Evolutionary conservation across 129 eudicot genomes (phyloP).

Genomic region (Pittosporum tobira): DNA sequence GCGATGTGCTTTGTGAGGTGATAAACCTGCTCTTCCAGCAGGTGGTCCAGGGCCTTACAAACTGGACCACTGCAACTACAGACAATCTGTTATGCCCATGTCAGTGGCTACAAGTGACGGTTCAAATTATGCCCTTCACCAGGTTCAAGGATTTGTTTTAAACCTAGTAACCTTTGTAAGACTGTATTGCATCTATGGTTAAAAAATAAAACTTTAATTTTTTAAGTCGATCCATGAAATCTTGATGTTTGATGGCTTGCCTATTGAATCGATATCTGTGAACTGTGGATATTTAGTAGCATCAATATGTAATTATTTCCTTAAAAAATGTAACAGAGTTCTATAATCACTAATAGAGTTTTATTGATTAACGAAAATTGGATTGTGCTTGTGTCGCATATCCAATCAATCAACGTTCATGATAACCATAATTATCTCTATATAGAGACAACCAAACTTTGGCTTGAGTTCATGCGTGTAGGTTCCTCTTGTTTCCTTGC

Average conservation of each 20-base stretch:
- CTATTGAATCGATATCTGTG: too few species aligned
- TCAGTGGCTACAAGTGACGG: not conserved
- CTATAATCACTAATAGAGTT: not conserved
- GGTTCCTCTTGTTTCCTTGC: constrained; percentile 17
- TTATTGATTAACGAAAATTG: not conserved
- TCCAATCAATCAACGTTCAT: too few species aligned
- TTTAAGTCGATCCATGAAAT: too few species aligned
- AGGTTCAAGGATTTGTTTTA: too few species aligned
- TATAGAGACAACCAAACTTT: not conserved
- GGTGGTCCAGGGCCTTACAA: constrained; percentile 5
- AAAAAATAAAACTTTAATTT: too few species aligned
- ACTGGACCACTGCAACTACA: constrained; percentile 30
- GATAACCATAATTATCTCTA: not conserved
- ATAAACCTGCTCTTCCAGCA: constrained; percentile 12
- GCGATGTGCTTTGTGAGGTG: constrained; percentile 17
- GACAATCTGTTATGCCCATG: not conserved
- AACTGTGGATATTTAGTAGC: too few species aligned
- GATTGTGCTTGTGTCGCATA: too few species aligned
- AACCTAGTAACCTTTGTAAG: too few species aligned
- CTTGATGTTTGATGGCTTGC: too few species aligned
- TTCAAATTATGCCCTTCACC: not conserved
- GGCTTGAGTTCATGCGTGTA: not conserved
- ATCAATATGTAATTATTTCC: too few species aligned
- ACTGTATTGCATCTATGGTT: too few species aligned
- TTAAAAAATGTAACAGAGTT: too few species aligned